phyloP scores from a whole-genome alignment of 169 alveolate species.

The Eimeria praecox region DNA sequence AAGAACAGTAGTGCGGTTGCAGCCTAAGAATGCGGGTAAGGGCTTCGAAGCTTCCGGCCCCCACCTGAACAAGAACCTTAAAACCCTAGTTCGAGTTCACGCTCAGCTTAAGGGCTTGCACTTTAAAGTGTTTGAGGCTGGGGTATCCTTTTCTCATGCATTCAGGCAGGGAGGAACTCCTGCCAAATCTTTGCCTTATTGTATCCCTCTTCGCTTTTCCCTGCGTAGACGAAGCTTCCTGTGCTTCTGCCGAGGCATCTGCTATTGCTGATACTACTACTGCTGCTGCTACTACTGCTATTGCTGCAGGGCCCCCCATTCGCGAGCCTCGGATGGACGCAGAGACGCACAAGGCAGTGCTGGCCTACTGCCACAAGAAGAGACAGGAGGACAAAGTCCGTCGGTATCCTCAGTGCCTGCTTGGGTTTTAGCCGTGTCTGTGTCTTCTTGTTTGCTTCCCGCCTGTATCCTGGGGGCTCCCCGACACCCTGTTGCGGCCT shows the following conservation, averaged over 20 bases:
- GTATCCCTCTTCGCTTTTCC: background rate
- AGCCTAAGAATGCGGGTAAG: slow-evolving; percentile 90
- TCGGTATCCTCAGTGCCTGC: background rate
- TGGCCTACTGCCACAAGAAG: slow-evolving; percentile 96
- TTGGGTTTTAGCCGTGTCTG: background rate
- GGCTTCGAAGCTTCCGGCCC: background rate
- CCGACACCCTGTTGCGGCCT: background rate
- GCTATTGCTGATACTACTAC: slow-evolving; percentile 19
- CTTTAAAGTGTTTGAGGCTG: background rate
- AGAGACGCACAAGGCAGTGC: slow-evolving; percentile 97
- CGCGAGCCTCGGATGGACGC: slow-evolving; percentile 97
- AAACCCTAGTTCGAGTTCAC: background rate
- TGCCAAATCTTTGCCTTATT: background rate
- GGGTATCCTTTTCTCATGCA: background rate
- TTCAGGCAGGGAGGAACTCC: background rate
- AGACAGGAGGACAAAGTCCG: slow-evolving; percentile 94
- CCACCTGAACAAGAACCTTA: background rate
- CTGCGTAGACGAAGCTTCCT: background rate
- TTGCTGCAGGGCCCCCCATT: slow-evolving; percentile 94
- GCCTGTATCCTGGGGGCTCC: background rate
- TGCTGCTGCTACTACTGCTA: slow-evolving; percentile 1
- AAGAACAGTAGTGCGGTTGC: slow-evolving; percentile 94
- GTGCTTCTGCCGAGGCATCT: background rate
- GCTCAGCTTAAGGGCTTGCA: background rate
- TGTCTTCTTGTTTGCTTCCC: background rate